These are phyloP conservation scores for Aureobasidium pullulans DNA, from an alignment of 2,329 filamentous ascomycete genomes.

Conservation along the genomic window DNA sequence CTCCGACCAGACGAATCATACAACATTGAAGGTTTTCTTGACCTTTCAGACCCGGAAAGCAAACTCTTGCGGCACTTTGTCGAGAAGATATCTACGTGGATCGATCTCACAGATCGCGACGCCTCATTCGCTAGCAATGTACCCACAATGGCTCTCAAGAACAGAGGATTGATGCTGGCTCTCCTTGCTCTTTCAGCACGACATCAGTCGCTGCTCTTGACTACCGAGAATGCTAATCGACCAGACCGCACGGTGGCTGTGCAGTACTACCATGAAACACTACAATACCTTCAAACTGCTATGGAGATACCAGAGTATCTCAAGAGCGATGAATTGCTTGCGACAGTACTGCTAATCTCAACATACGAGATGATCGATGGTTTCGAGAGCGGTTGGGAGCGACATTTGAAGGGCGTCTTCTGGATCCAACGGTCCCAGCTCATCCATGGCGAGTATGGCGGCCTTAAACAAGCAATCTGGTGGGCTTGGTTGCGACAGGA, in stretches of 20 bases:
- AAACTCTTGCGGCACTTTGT: constrained; percentile 35
- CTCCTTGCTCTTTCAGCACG: constrained; percentile 50
- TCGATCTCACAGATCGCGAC: constrained; percentile 39
- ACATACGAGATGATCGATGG: constrained; percentile 62
- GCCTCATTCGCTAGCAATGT: constrained; percentile 33
- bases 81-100: constrained; percentile 30
- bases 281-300: constrained; percentile 54
- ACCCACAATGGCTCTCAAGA: constrained; percentile 40
- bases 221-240: not conserved
- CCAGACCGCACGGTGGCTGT: constrained; percentile 28
- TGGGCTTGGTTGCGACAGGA: constrained; percentile 63
- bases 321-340: constrained; percentile 50
- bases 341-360: constrained; percentile 53
- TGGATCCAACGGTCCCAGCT: constrained; percentile 58
- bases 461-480: constrained; percentile 53
- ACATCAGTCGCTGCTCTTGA: constrained; percentile 32
- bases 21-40: not conserved
- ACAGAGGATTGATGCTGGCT: constrained; percentile 51
- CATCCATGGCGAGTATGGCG: constrained; percentile 52
- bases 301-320: constrained; percentile 53
- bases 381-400: constrained; percentile 50
- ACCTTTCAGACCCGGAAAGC: constrained; percentile 25
- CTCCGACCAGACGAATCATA: not conserved
- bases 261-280: constrained; percentile 56
- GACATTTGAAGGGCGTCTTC: constrained; percentile 57